phyloP scores from a whole-genome alignment of 305 asterid genomes.

The Fraxinus paxiana region DNA sequence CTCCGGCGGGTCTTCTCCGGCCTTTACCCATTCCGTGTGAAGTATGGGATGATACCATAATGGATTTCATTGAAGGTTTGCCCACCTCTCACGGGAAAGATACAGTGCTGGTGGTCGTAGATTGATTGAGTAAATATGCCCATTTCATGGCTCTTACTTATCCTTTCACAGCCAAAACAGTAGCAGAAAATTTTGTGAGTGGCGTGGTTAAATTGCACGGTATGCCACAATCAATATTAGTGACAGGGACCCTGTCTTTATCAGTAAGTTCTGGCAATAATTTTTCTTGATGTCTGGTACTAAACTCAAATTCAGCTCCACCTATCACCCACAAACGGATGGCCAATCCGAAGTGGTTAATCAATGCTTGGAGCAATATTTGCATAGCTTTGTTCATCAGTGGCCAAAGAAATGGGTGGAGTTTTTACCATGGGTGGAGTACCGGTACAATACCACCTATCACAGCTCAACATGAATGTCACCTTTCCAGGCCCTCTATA shows the following conservation, averaged over 20 bases:
- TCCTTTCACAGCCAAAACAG: neutral
- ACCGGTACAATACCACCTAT: neutral
- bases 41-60: neutral
- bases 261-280: neutral
- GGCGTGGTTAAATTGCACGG: neutral
- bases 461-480: neutral
- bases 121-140: neutral
- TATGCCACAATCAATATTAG: neutral
- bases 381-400: neutral
- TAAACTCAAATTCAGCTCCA: neutral
- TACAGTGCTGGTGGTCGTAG: neutral
- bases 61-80: neutral
- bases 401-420: neutral
- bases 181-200: neutral
- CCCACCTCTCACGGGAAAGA: neutral
- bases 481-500: neutral
- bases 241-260: neutral
- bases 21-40: neutral
- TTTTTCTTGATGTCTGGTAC: neutral
- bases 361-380: neutral
- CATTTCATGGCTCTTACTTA: neutral
- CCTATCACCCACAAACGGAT: neutral
- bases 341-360: neutral
- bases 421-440: neutral
- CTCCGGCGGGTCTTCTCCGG: neutral